Evolutionary conservation across 2,329 filamentous ascomycete genomes (phyloP), one percentile per base, ranked within the genome.

Genomic region (Aspergillus calidoustus): DNA sequence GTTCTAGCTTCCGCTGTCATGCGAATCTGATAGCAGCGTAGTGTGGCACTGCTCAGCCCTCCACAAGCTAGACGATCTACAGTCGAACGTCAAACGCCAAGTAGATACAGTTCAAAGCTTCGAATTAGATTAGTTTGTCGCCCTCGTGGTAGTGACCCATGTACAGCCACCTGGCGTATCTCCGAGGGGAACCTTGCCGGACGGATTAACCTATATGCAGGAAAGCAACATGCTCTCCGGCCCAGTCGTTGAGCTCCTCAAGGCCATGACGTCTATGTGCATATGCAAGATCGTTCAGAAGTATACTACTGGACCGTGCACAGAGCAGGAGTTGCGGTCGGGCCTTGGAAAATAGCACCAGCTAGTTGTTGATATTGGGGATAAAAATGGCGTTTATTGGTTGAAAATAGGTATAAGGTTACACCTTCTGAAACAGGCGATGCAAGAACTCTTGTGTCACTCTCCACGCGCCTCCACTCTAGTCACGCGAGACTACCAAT

Each of bases 381-480:
- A n/a, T 30, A 19, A 19, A 48, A 30, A 38, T 41, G 13, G 13
- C 13, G 34, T 7, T 28, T 28, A 41, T 41, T 41, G 34, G 34
- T 41, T 41, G 34, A 15, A 41, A 13, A 41, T 11, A 41, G 11
- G 11, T 5, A 41, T 34, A 57, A 38, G 54, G 54, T 53, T 54
- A 44, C 15, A 51, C 50, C 60, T 61, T 54, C 59, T 58, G 30
- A 13, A 63, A 56, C 30, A 13, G 53, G 57, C 31, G 8, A 7
- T 28, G 19, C 6, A 7, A 28, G 25, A 41, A 30, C n/a, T 34
- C 17, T 30, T 48, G 9, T 47, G 49, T 38, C 25, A 23, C n/a
- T 38, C 6, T 15, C 47, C 30, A 31, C 15, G 28, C 22, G 25
- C 38, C 17, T 17, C 47, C 13, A 23, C 23, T 17, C 15, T 23